Evolutionary conservation across 306 rosid species (phyloP).

Genomic region (Cucumis hystrix): DNA sequence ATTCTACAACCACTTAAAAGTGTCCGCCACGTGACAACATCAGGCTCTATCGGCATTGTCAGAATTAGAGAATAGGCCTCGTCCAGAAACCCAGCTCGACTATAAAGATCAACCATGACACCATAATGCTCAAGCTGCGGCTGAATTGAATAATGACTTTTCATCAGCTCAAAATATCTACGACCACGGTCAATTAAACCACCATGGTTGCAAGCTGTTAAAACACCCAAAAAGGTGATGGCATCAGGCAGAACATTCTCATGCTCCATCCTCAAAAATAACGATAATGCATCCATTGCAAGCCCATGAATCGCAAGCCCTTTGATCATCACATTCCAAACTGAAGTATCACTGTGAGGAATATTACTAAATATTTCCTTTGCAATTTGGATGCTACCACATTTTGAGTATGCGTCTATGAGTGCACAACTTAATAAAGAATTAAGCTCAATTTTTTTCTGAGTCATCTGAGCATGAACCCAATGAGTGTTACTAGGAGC

Average conservation of each 20-base stretch:
- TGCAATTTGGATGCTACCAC: conserved; percentile 46
- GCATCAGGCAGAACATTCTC: conserved; percentile 43
- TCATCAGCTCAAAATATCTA: conserved; percentile 42
- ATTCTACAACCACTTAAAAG: conserved; percentile 56
- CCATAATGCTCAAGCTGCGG: conserved; percentile 65
- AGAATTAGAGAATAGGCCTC: conserved; percentile 39
- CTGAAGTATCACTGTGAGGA: conserved; percentile 30
- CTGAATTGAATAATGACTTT: conserved; percentile 26
- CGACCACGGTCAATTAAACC: conserved; percentile 53
- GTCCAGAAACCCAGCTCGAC: conserved; percentile 49
- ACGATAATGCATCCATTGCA: conserved; percentile 27
- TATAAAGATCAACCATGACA: conserved; percentile 59
- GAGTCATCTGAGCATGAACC: conserved; percentile 46
- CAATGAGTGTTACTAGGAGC: conserved; percentile 35
- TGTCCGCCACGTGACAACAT: conserved; percentile 58
- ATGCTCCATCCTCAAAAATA: conserved; percentile 46
- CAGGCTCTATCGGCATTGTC: conserved; percentile 52
- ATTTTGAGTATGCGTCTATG: conserved; percentile 57
- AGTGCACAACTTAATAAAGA: conserved; percentile 43
- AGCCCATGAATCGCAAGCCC: conserved; percentile 66
- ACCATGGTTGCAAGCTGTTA: conserved; percentile 57
- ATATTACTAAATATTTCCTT: conserved; percentile 27
- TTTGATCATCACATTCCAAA: conserved; percentile 69
- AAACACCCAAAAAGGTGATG: conserved; percentile 45
- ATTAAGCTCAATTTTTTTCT: conserved; percentile 33